Percentiles rank a stretch among this genome's conserved stretches.
Evolutionary conservation across 441 rosid genomes (phyloP).

Genomic region (Melastoma candidum): DNA sequence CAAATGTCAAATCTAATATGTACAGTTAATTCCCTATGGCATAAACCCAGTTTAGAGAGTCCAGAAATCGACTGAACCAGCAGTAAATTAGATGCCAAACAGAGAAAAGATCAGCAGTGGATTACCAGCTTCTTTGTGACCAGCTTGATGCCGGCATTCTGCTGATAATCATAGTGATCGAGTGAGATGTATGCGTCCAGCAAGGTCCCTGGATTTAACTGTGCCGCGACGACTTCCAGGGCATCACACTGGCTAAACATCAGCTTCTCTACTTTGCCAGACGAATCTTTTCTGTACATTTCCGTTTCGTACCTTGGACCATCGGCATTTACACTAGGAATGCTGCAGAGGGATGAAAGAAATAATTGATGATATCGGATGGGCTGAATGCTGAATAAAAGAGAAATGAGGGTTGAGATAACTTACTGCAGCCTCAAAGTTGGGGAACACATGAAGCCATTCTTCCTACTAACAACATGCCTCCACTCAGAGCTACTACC

Average conservation of each 20-base stretch:
- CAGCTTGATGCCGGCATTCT: conserved; percentile 64
- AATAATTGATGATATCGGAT: neutral
- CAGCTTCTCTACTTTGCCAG: conserved; percentile 43
- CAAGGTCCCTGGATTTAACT: conserved; percentile 32
- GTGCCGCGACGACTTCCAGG: conserved; percentile 32
- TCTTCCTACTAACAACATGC: conserved; percentile 26
- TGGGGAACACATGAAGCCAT: conserved; percentile 25
- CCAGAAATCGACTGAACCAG: neutral
- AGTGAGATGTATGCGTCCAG: conserved; percentile 55
- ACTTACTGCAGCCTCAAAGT: conserved; percentile 70
- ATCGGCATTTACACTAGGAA: conserved; percentile 39
- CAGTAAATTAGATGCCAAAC: conserved; percentile 7
- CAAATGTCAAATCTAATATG: too few species aligned
- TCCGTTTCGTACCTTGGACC: conserved; percentile 42
- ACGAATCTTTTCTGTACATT: conserved; percentile 49
- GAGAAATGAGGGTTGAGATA: neutral
- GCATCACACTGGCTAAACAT: conserved; percentile 34
- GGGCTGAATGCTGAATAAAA: neutral
- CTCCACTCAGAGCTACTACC: conserved; percentile 68
- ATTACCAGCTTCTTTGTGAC: conserved; percentile 53
- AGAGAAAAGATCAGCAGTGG: conserved; percentile 6
- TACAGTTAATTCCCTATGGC: neutral
- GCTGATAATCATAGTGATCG: conserved; percentile 64
- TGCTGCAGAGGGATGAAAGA: conserved; percentile 30
- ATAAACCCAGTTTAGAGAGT: neutral